Evolutionary conservation across 805 yeast species (phyloP), one percentile per base, ranked within the genome.

Genomic region (Saturnispora ahearnii): DNA sequence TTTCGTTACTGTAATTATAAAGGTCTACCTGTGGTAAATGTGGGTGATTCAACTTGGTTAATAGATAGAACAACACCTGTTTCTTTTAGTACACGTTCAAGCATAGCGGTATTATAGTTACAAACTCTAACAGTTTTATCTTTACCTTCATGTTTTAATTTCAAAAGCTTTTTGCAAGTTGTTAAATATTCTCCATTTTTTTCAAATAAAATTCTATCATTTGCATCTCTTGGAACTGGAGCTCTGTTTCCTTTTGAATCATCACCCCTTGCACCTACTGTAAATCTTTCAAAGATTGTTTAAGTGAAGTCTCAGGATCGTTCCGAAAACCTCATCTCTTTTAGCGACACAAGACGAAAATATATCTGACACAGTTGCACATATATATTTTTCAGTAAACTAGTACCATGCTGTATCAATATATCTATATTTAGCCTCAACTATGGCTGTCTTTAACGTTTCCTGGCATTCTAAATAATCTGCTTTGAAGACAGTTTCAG

Each of bases 31-130:
- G 91, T 43, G 86, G 86, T 51, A 83, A 71, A 54, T 74, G 73
- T 44, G 90, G 88, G 65, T 87, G 95, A 66, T 69, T 87, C 95
- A 52, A 85, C 73, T 71, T 87, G 95, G 67, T 82, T 79, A 41
- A 73, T 78, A 10, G 79, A 88, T 10, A 95, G 96, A 30, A 72
- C 73, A 45, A 77, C 63, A 31, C 66, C 73, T 47, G 73, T 75
- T 41, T 70, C 72, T n/a, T 64, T 65, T 45, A 84, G 70, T 48
- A 87, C 65, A 47, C 66, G 72, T 53, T 78, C 67, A 53, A 84
- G 62, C 57, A 79, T 77, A 49, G 70, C 70, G 26, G 75, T 65
- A 7, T 85, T 75, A 64, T 81, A 83, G 68, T 88, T 88, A 40
- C 91, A 83, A 41, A 87, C 84, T 56, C 96, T 96, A 62, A 87